Conservation (phyloP, 169 alveolate species). For the Babesia caballi region DNA sequence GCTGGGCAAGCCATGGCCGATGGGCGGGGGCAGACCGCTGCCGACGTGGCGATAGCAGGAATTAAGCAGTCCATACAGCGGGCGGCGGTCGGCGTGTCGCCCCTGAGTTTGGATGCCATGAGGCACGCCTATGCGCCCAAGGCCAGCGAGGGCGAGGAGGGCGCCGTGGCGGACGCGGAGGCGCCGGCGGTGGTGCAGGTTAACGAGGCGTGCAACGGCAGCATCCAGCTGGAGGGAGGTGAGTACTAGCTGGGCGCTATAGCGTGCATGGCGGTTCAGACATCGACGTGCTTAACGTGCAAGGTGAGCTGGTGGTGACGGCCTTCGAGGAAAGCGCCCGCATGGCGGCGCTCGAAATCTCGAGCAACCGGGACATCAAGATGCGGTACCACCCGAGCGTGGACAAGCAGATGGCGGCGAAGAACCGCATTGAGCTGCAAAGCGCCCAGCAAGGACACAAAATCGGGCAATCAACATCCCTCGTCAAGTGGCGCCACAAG, state of each 20-base stretch:
- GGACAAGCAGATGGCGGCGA: conserved; percentile 54
- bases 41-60: background rate
- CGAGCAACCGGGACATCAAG: conserved; percentile 33
- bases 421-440: conserved; percentile 45
- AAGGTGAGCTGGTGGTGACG: conserved; percentile 60
- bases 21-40: too few species aligned
- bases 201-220: conserved; percentile 58
- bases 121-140: conserved; percentile 1
- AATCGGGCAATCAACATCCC: conserved; percentile 43
- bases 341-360: conserved; percentile 42
- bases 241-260: background rate
- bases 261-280: conserved; percentile 5
- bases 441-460: conserved; percentile 34
- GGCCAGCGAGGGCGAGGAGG: conserved; percentile 27
- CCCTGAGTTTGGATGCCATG: conserved; percentile 5
- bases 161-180: conserved; percentile 50
- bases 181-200: conserved; percentile 61
- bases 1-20: background rate
- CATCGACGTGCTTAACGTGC: conserved; percentile 49
- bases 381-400: conserved; percentile 62
- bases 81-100: background rate
- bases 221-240: conserved; percentile 65
- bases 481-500: conserved; percentile 65
- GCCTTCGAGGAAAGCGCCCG: conserved; percentile 55
- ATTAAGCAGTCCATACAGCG: conserved; percentile 15